phyloP scores from a whole-genome alignment of 768 basidiomycete genomes.

The Pulveroboletus sp. region DNA sequence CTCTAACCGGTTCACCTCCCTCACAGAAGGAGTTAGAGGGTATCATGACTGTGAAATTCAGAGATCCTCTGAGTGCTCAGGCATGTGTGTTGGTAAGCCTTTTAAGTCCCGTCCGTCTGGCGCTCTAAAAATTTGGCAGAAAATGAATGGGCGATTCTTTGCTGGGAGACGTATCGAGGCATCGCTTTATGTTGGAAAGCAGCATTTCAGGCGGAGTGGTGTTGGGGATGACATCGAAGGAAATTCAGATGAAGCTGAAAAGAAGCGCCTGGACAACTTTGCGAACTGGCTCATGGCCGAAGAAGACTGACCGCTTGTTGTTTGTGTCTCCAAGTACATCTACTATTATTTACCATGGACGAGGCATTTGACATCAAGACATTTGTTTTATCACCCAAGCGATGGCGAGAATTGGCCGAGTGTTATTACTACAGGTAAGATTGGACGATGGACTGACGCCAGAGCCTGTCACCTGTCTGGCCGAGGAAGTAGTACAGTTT shows the following conservation, averaged over 20 bases:
- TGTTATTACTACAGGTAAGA: no score
- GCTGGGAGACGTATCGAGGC: conserved; percentile 83
- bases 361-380: background rate
- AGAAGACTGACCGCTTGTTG: conserved; percentile 48
- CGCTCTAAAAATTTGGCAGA: conserved; percentile 42
- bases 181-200: conserved; percentile 74
- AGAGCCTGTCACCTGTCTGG: no score
- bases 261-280: conserved; percentile 83
- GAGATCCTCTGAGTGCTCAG: conserved; percentile 87
- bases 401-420: no score
- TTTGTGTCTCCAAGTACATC: conserved; percentile 6
- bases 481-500: no score
- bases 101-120: background rate
- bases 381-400: no score
- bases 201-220: conserved; percentile 77
- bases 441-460: no score
- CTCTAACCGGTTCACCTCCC: conserved; percentile 4
- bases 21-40: conserved; percentile 87
- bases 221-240: conserved; percentile 59
- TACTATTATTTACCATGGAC: background rate
- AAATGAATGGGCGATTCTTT: conserved; percentile 94
- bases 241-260: conserved; percentile 72
- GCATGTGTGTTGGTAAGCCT: conserved; percentile 80
- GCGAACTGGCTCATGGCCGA: conserved; percentile 84
- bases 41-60: conserved; percentile 95